Percentiles rank a stretch among this genome's conserved stretches.
Evolutionary conservation across 176 grass and related monocot genomes (phyloP).

Genomic region (Musa itinerans): DNA sequence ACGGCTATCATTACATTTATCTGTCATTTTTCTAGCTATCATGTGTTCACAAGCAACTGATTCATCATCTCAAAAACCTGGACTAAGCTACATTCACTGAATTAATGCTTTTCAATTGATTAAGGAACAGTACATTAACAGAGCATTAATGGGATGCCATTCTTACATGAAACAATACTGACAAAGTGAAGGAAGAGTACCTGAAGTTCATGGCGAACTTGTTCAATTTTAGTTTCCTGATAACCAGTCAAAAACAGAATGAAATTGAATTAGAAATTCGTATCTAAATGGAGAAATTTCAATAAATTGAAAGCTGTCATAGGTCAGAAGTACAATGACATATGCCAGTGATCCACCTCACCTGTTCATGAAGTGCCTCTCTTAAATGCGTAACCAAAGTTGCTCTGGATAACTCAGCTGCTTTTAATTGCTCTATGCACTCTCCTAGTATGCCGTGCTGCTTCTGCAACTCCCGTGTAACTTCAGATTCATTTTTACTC

Average conservation of each 20-base stretch:
- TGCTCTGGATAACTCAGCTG: constrained; percentile 42
- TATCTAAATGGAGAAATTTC: constrained; percentile 1
- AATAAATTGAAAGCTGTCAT: neutral
- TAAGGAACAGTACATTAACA: too few species aligned
- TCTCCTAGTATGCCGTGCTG: constrained; percentile 52
- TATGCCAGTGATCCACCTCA: constrained; percentile 44
- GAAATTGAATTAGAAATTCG: neutral
- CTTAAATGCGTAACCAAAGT: constrained; percentile 51
- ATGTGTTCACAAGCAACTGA: neutral
- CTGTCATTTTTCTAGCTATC: neutral
- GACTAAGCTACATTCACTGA: too few species aligned
- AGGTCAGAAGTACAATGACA: neutral
- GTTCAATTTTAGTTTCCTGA: constrained; percentile 69
- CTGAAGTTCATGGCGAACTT: constrained; percentile 51
- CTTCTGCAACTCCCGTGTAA: constrained; percentile 41
- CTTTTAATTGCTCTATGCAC: constrained; percentile 63
- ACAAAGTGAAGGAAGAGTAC: constrained; percentile 27
- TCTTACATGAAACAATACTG: constrained; percentile 13
- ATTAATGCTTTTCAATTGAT: too few species aligned
- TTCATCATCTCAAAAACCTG: too few species aligned
- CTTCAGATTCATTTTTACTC: constrained; percentile 28
- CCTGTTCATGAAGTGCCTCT: constrained; percentile 78
- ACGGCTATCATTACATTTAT: neutral
- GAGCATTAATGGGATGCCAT: neutral
- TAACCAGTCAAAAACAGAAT: constrained; percentile 21